Percentiles rank a stretch among this genome's conserved stretches.
Conservation (phyloP, 2,329 filamentous ascomycete species). For the Ophiostoma quercus region DNA sequence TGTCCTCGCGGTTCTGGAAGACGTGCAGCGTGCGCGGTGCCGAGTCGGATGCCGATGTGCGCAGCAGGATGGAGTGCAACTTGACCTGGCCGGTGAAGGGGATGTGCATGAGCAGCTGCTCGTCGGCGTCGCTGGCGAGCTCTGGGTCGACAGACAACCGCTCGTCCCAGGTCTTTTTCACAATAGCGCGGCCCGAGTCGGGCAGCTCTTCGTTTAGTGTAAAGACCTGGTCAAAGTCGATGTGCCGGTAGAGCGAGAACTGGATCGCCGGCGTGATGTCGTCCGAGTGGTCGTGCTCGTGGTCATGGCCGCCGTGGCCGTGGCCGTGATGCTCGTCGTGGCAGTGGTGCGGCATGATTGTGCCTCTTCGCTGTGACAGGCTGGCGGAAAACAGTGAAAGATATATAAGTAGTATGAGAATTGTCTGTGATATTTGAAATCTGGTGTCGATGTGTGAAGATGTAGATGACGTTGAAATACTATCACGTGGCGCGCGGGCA, state of each 20-base stretch:
- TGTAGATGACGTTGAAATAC: not conserved
- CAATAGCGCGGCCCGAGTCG: constrained; percentile 65
- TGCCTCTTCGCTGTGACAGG: no score
- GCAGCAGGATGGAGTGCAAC: constrained; percentile 81
- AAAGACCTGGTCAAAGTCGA: constrained; percentile 78
- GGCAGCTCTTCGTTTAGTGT: constrained; percentile 76
- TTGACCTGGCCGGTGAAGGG: constrained; percentile 96
- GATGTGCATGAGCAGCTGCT: constrained; percentile 87
- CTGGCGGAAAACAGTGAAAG: no score
- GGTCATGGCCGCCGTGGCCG: constrained; percentile 35
- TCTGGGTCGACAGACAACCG: constrained; percentile 66
- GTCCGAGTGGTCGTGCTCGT: constrained; percentile 78
- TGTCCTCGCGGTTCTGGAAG: constrained; percentile 77
- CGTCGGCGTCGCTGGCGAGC: constrained; percentile 79
- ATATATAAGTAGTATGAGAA: not conserved
- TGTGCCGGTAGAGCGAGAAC: constrained; percentile 83
- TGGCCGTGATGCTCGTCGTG: constrained; percentile 34
- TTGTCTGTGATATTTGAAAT: not conserved
- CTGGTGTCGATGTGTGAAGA: not conserved
- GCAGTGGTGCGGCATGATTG: constrained; percentile 29
- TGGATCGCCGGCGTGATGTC: constrained; percentile 90
- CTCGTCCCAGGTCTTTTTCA: constrained; percentile 89
- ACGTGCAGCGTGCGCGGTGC: constrained; percentile 81
- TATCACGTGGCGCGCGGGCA: constrained; percentile 1
- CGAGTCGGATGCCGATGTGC: constrained; percentile 63